These are phyloP conservation scores for Aureobasidium vineae DNA, from an alignment of 2,329 filamentous ascomycete genomes.

Conservation along the genomic window DNA sequence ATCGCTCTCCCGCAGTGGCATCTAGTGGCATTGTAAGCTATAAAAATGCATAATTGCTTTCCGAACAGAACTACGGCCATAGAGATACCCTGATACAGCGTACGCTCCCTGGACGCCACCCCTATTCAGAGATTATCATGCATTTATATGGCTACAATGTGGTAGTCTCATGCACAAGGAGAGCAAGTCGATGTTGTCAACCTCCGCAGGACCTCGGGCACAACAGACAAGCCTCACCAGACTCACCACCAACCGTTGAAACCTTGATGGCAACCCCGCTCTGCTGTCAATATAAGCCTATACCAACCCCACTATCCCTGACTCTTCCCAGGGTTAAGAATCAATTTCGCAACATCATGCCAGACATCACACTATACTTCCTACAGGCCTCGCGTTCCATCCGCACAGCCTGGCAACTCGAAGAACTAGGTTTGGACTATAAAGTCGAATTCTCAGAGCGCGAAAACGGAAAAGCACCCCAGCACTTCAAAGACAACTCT, in stretches of 20 bases:
- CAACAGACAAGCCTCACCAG: not conserved
- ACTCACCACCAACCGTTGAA: not conserved
- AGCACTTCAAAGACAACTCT: conserved; percentile 44
- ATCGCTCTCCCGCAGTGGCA: too few species aligned
- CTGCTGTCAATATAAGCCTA: not conserved
- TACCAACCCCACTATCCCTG: not conserved
- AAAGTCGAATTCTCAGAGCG: conserved; percentile 44
- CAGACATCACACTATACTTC: conserved; percentile 48
- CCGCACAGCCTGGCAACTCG: conserved; percentile 49
- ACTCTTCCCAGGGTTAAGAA: not conserved
- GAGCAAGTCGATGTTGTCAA: too few species aligned
- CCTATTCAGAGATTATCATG: too few species aligned
- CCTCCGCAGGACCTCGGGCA: conserved; percentile 15
- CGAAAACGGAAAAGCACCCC: conserved; percentile 42
- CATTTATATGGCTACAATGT: too few species aligned
- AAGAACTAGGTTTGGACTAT: conserved; percentile 47
- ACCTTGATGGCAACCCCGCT: conserved; percentile 25
- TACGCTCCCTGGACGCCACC: too few species aligned
- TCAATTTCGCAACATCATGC: not conserved
- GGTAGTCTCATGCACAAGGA: too few species aligned
- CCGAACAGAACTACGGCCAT: too few species aligned
- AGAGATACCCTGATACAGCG: too few species aligned
- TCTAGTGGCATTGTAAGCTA: too few species aligned
- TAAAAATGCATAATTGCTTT: too few species aligned
- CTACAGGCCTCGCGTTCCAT: conserved; percentile 49